Evolutionary conservation across 208 protist genomes (phyloP), one percentile per base, ranked within the genome.

Genomic region (Acanthamoeba triangularis): DNA sequence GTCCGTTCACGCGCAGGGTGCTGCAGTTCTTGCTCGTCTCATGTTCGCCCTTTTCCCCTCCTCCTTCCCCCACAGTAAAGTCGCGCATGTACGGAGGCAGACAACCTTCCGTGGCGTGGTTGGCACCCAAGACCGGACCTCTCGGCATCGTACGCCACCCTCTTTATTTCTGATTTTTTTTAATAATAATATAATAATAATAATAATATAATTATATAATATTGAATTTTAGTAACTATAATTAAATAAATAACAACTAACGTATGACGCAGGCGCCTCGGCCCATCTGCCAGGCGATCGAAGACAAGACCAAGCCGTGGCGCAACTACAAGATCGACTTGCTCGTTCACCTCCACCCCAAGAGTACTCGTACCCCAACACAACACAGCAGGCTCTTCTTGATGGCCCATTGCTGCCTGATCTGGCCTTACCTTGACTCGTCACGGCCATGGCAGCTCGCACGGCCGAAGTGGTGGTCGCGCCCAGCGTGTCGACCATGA

Each of bases 321-420:
- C n/a, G 1, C 33, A 78, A 78, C 69, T 78, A 78, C 69, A 78
- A 78, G 33, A 78, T 78, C 33, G 69, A 78, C 69, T 8, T 78
- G 33, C 25, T 18, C 30, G 37, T 78, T 11, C 33, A 47, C 69
- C 69, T 78, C 33, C 35, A 78, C n/a, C 28, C 69, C 0, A 13
- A 33, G 0, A 44, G 69, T 78, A 23, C n/a, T n/a, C n/a, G 69
- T 67, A 0, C 23, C 59, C 3, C 25, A 1, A 5, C 28, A 30
- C 59, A 30, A 35, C n/a, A 30, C n/a, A 69, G 7, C 25, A 74
- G 0, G 2, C 30, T 10, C 65, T 37, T 74, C 65, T 28, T 74
- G 20, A 72, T 72, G 30, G 54, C n/a, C n/a, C n/a, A n/a, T n/a
- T n/a, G n/a, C n/a, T n/a, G n/a, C n/a, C n/a, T n/a, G n/a, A n/a